These are phyloP conservation scores for Arachnomyces sp. DNA, from an alignment of 2,329 filamentous ascomycete species.

Conservation along the genomic window DNA sequence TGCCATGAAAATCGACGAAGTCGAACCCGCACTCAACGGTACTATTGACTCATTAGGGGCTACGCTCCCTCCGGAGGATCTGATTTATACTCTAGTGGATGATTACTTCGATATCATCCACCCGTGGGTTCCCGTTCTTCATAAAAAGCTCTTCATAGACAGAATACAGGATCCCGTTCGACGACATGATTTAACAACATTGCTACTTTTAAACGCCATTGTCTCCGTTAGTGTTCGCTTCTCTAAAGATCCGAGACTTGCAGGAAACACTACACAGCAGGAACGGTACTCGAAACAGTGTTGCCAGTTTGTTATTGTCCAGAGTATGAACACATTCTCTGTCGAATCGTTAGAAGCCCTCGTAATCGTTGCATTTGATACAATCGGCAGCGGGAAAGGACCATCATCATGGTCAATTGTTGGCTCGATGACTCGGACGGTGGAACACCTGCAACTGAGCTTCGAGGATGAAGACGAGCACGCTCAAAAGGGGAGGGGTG, in stretches of 20 bases:
- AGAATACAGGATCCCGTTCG: slow-evolving; percentile 13
- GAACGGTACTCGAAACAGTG: slow-evolving; percentile 12
- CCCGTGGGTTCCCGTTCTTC: slow-evolving; percentile 29
- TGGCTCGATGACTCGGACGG: slow-evolving; percentile 27
- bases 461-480: slow-evolving; percentile 23
- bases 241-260: slow-evolving; percentile 11
- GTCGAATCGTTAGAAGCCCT: slow-evolving; percentile 30
- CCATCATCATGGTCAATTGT: slow-evolving; percentile 29
- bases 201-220: slow-evolving; percentile 19
- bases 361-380: slow-evolving; percentile 29
- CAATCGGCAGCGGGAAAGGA: slow-evolving; percentile 27
- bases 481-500: slow-evolving; percentile 6
- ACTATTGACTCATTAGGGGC: background rate
- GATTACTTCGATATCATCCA: slow-evolving; percentile 25
- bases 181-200: slow-evolving; percentile 12
- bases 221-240: slow-evolving; percentile 17
- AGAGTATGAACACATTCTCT: slow-evolving; percentile 27
- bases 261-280: slow-evolving; percentile 9
- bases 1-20: no score
- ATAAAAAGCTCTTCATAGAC: slow-evolving; percentile 22
- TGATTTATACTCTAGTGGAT: slow-evolving; percentile 21
- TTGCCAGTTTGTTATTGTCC: slow-evolving; percentile 19
- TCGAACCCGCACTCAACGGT: background rate
- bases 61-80: slow-evolving; percentile 12
- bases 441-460: slow-evolving; percentile 27